These are phyloP conservation scores for Yamadazyma endophytica DNA, from an alignment of 805 yeast species.

Conservation along the genomic window DNA sequence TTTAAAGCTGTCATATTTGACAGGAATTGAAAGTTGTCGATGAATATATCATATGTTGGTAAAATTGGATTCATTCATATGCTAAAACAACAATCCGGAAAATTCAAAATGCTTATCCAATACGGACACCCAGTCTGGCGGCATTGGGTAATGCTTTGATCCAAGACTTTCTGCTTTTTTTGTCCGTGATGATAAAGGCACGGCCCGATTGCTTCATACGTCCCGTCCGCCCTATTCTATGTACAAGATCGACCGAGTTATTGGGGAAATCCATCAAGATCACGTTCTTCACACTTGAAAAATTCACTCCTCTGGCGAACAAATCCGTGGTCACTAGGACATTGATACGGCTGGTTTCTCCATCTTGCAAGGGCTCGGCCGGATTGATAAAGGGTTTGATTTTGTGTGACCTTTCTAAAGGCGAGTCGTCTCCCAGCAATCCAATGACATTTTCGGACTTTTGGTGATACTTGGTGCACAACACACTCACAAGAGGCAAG, in stretches of 20 bases:
- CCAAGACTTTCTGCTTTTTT: slow-evolving; percentile 69
- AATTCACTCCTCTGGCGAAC: slow-evolving; percentile 86
- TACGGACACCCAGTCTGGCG: slow-evolving; percentile 23
- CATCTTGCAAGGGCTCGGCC: slow-evolving; percentile 42
- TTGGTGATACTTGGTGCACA: slow-evolving; percentile 39
- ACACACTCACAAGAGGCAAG: slow-evolving; percentile 49
- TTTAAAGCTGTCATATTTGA: too few species aligned
- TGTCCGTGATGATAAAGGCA: slow-evolving; percentile 74
- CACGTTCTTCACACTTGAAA: slow-evolving; percentile 75
- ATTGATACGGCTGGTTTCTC: slow-evolving; percentile 23
- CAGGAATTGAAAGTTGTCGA: too few species aligned
- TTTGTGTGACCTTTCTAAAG: slow-evolving; percentile 54
- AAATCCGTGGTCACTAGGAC: slow-evolving; percentile 86
- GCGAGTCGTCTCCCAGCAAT: slow-evolving; percentile 61
- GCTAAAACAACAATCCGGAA: too few species aligned
- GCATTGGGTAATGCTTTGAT: slow-evolving; percentile 75
- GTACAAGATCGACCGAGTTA: slow-evolving; percentile 80
- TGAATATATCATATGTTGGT: too few species aligned
- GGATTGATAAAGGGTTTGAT: slow-evolving; percentile 63
- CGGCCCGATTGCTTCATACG: slow-evolving; percentile 87
- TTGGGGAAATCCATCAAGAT: slow-evolving; percentile 82
- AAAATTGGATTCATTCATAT: too few species aligned
- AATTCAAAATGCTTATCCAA: too few species aligned
- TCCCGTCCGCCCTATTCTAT: slow-evolving; percentile 92
- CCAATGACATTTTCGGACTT: slow-evolving; percentile 49